These are phyloP conservation scores for Blastobotrys apis DNA, from an alignment of 1,139 yeast species.

Conservation along the genomic window DNA sequence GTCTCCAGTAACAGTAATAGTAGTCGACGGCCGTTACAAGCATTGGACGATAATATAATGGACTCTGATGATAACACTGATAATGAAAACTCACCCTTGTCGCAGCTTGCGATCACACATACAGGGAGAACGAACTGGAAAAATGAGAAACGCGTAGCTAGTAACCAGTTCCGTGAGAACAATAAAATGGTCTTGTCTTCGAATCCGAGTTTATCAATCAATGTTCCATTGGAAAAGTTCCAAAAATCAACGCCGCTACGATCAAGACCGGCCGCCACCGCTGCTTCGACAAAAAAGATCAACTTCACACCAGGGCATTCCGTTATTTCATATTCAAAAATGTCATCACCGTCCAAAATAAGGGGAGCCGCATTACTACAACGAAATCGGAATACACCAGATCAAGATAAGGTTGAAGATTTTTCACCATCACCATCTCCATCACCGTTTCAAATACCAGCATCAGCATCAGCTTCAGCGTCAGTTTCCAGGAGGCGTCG, in stretches of 20 bases:
- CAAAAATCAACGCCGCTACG: not conserved
- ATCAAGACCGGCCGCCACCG: no score
- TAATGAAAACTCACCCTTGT: conserved; percentile 7
- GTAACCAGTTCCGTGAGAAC: not conserved
- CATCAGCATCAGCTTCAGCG: no score
- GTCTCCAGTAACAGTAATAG: no score
- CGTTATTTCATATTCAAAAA: conserved; percentile 7
- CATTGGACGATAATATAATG: conserved; percentile 5
- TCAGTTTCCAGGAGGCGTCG: no score
- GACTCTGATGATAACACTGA: conserved; percentile 16
- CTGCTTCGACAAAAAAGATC: not conserved
- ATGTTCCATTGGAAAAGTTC: not conserved
- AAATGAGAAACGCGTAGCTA: not conserved
- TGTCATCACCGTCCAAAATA: conserved; percentile 11
- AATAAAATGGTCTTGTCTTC: not conserved
- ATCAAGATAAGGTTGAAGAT: not conserved
- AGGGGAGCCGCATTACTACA: conserved; percentile 11
- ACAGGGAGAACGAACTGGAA: not conserved
- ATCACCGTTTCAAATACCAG: no score
- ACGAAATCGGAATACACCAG: conserved; percentile 9
- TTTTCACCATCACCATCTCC: not conserved
- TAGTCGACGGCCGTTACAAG: not conserved
- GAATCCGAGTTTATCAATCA: conserved; percentile 3
- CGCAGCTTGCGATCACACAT: conserved; percentile 1
- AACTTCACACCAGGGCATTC: conserved; percentile 2